A percentile compares a stretch with the other conserved stretches of the same genome.
phyloP scores from a whole-genome alignment of 208 protist genomes.

The Wallacemonas sp. region DNA sequence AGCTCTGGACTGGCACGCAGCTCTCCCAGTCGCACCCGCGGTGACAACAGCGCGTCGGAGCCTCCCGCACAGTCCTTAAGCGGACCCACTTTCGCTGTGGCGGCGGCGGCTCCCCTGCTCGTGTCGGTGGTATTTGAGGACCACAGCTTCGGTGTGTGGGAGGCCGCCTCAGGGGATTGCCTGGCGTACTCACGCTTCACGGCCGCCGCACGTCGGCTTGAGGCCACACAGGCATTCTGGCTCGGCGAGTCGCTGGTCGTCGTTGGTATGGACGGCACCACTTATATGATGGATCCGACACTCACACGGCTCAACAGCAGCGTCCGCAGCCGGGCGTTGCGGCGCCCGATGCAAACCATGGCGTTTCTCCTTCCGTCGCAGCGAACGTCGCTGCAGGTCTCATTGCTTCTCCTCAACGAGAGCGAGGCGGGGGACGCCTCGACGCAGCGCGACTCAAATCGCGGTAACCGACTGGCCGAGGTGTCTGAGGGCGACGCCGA shows the following conservation, averaged over 20 bases:
- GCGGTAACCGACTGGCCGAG: neutral
- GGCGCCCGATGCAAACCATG: conserved; percentile 64
- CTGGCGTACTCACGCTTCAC: conserved; percentile 34
- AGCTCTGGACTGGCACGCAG: too few species aligned
- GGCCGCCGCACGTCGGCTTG: conserved; percentile 12
- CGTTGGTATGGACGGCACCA: conserved; percentile 43
- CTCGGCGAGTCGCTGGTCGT: conserved; percentile 51
- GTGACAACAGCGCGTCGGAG: too few species aligned
- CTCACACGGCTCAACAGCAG: conserved; percentile 66
- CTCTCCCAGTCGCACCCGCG: too few species aligned
- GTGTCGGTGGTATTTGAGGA: conserved; percentile 39
- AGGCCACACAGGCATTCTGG: conserved; percentile 26
- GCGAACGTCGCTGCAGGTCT: conserved; percentile 64
- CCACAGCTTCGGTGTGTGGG: conserved; percentile 60
- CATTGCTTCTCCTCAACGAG: conserved; percentile 13
- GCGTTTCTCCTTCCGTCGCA: conserved; percentile 76
- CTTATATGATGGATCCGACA: conserved; percentile 51
- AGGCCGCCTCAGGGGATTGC: conserved; percentile 42
- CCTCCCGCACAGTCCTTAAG: too few species aligned
- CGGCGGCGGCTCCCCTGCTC: neutral
- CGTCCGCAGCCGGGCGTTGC: conserved; percentile 46
- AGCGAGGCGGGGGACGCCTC: neutral
- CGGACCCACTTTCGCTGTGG: too few species aligned
- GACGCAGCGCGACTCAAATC: conserved; percentile 12
- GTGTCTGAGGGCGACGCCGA: neutral